Evolutionary conservation across 1,284 basidiomycete genomes (phyloP), one percentile per base, ranked within the genome.

Genomic region (Ustilago nuda): DNA sequence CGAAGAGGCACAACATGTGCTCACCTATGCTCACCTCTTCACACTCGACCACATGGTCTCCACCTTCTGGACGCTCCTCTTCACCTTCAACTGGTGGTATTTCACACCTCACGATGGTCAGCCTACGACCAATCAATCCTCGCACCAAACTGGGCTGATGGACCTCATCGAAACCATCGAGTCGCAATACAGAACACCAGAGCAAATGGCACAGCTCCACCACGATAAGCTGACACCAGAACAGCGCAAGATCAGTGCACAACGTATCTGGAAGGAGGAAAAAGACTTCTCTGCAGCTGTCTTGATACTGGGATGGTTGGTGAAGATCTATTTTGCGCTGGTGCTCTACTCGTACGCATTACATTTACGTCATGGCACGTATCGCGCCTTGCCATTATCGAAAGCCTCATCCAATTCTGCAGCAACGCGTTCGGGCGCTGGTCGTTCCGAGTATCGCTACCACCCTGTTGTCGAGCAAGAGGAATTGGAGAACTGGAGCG

Each of bases 321-420:
- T 91, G 82, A 99, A 99, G 95, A 89, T 97, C 76, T 99, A 98
- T 88, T 95, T 98, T 87, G 92, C 93, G 43, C 87, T 93, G 36
- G 87, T 96, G 43, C 88, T 99, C 39, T 99, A 98, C 87, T 98
- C 96, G 11, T 98, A 94, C 86, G 95, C 95, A 3, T 89, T 91
- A 1, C 96, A 98, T 86, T 91, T 99, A 53, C 92, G 95, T 43
- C 92, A 92, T 82, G 93, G 94, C 54, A 93, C 94, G 13, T 98
- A 97, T 85, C 92, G 93, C 80, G 88, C 91, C 17, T 90, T 98
- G 50, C 92, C 94, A 4, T 89, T 89, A 23, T 88, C 88, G 33
- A 86, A 84, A 57, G 74, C 82, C 11, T 81, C 81, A 12, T 91
- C 91, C 82, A 91, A 90, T 11, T 88, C 89, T 8, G 77, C 80